Conservation (phyloP, 805 yeast genomes). For the Starmera quercuum region DNA sequence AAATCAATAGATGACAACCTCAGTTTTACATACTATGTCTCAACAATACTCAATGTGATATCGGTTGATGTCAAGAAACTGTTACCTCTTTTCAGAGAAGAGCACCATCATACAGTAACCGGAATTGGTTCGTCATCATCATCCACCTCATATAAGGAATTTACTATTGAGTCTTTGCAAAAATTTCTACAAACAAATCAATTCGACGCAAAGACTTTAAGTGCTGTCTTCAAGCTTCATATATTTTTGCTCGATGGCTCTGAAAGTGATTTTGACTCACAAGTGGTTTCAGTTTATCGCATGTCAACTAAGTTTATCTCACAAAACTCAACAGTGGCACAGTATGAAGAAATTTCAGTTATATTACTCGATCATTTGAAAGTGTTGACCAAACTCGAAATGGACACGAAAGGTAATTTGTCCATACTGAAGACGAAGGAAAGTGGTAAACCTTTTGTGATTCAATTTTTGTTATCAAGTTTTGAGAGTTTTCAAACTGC, state of each 20-base stretch:
- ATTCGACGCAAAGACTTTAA: constrained; percentile 29
- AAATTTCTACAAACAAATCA: constrained; percentile 35
- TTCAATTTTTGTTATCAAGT: constrained; percentile 15
- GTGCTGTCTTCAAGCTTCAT: constrained; percentile 36
- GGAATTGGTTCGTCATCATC: constrained; percentile 42
- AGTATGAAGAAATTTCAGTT: constrained; percentile 12
- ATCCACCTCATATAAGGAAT: constrained; percentile 54
- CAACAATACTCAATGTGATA: constrained; percentile 44
- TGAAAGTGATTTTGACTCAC: constrained; percentile 42
- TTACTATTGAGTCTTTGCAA: constrained; percentile 37
- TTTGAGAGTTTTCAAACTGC: constrained; percentile 15
- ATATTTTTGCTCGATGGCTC: constrained; percentile 46
- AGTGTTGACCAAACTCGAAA: constrained; percentile 11
- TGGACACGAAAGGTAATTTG: constrained; percentile 10
- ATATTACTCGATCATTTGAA: constrained; percentile 17
- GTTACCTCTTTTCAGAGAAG: constrained; percentile 44
- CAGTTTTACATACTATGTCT: constrained; percentile 54
- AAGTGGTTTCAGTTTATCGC: constrained; percentile 34
- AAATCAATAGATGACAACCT: constrained; percentile 51
- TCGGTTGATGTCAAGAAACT: constrained; percentile 34
- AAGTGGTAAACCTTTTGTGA: constrained; percentile 12
- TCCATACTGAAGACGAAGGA: constrained; percentile 9
- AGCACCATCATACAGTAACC: no score
- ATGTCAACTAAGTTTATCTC: constrained; percentile 20
- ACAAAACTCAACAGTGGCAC: not conserved